Evolutionary conservation across 768 basidiomycete species (phyloP), one percentile per base, ranked within the genome.

Genomic region (Agaricus blazei): DNA sequence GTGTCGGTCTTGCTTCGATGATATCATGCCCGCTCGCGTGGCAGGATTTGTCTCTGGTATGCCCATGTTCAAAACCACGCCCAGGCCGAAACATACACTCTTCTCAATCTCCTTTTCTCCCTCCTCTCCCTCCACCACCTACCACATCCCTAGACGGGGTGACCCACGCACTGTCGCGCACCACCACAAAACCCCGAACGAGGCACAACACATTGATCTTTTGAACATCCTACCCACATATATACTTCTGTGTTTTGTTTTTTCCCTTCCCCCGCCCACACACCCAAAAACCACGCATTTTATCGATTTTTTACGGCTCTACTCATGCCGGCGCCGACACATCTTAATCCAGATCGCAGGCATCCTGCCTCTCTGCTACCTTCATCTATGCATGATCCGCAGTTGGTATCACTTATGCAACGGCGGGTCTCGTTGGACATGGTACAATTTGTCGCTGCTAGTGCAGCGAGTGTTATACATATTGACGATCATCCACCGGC

Each of bases 361-460:
- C 85, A 89, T 63, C 90, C 90, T 41, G 86, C 87, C 49, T 97
- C 94, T 27, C 90, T 97, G 64, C 67, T 93, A 51, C 88, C 88
- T 59, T 73, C 81, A 53, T 78, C 79, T 58, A 69, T 77, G 62
- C 96, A 98, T 76, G 84, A 92, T 72, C 87, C 87, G 24, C 82
- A 81, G 58, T 81, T 98, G 59, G 75, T 95, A 58, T 78, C 82
- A 61, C 86, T 98, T 61, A 78, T 98, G 74, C 75, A 80, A 60
- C 82, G 79, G 63, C 83, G 81, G 28, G 90, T 98, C 46, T 83
- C 91, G 4, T 74, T 78, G 65, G 89, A 93, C 56, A 94, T 98
- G 88, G 82, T 98, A 67, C 68, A 82, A 56, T 86, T 90, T 72
- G 82, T 98, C 63, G 90, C 93, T 50, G 81, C 83, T 65, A 83